Evolutionary conservation across 768 basidiomycete genomes (phyloP), one percentile per base, ranked within the genome.

Genomic region (Pleurotus salmoneostramineus): DNA sequence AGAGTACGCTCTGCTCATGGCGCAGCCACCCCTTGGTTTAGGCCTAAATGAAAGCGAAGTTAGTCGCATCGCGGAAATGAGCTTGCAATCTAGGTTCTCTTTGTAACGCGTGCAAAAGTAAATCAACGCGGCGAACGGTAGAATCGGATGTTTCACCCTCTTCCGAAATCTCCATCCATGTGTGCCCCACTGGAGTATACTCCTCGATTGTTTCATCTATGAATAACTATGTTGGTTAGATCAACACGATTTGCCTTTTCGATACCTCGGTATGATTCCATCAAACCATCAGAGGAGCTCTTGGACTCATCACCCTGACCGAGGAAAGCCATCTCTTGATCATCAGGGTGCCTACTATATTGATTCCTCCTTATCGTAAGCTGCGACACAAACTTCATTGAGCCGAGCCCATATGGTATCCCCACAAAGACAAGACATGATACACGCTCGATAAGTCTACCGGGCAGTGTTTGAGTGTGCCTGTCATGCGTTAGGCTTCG

Each of bases 1-100:
- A 3, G 92, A 94, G 68, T 94, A 94, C 61, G 90, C 91, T 0
- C 73, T 93, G 5, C 80, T 94, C 36, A 74, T 93, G 55, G 92
- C 92, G 0, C 67, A 73, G 21, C 74, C 82, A n/a, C 91, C 91
- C 0, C 64, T 83, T 33, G 92, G 92, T 2, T 76, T 94, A 2
- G 91, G 89, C 0, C 70, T 93, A 47, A 72, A 72, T 0, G 79
- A 86, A 61, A 72, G 68, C 0, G 83, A 91, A 61, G 79, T 93
- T 4, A 67, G 61, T 50, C 67, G 64, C 14, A 72, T 92, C 15
- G 89, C 84, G 1, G 68, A 77, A 61, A 84, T 83, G 82, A 80
- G 90, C 51, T 76, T 91, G 76, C 63, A 76, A 17, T 71, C 73
- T n/a, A 68, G 74, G 31, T 76, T 76, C 52, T 60, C 54, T 15